A percentile compares a stretch with the other conserved stretches of the same genome.
phyloP scores from a whole-genome alignment of 768 basidiomycete species.

The Crepidotus variabilis region DNA sequence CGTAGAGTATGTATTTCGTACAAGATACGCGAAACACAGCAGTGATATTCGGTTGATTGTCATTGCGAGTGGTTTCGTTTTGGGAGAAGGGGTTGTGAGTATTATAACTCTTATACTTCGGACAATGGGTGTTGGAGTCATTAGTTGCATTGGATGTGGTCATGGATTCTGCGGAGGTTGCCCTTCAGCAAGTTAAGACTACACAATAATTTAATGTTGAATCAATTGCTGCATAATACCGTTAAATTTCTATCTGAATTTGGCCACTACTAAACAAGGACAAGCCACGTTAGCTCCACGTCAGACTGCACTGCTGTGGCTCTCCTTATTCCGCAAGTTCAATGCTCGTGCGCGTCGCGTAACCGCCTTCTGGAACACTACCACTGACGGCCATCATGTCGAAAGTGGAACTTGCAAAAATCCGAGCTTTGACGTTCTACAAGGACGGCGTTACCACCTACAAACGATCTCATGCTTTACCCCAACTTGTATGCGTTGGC shows the following conservation, averaged over 20 bases:
- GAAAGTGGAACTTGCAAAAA: constrained; percentile 66
- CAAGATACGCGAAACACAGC: constrained; percentile 43
- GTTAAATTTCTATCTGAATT: no score
- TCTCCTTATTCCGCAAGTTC: neutral
- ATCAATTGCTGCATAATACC: no score
- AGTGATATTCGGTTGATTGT: constrained; percentile 77
- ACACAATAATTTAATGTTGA: neutral
- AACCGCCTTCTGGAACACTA: neutral
- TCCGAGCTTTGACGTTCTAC: constrained; percentile 78
- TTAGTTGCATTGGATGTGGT: constrained; percentile 86
- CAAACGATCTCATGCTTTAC: constrained; percentile 63
- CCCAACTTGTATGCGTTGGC: constrained; percentile 80
- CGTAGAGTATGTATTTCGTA: constrained; percentile 69
- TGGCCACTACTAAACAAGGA: neutral
- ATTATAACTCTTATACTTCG: constrained; percentile 72
- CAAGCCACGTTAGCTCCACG: constrained; percentile 6
- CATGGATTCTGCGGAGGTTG: constrained; percentile 74
- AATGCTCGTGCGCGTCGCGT: neutral
- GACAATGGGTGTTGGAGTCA: constrained; percentile 68
- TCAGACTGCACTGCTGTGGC: constrained; percentile 1
- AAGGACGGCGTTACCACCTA: constrained; percentile 59
- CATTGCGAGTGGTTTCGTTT: constrained; percentile 90
- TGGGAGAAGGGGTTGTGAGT: constrained; percentile 92
- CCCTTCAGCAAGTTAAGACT: constrained; percentile 27
- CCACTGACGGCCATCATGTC: constrained; percentile 53